Evolutionary conservation across 805 yeast genomes (phyloP).

Genomic region (Candida chauliodis): DNA sequence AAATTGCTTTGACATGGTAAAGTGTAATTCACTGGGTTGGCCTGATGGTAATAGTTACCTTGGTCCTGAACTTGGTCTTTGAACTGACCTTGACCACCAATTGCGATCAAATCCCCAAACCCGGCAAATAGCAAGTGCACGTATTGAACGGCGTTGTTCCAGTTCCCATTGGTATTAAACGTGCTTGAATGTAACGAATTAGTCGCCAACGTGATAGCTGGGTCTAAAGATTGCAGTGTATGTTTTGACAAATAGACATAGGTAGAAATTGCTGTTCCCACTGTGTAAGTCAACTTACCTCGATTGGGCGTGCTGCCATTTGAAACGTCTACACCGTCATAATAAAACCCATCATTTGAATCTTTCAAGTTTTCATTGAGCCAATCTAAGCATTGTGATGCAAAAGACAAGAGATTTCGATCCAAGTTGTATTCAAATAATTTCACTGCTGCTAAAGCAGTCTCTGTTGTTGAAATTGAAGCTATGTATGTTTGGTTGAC

Average conservation of each 20-base stretch:
- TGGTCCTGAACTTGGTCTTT: slow-evolving; percentile 10
- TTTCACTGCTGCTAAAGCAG: slow-evolving; percentile 24
- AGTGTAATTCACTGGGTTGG: neutral
- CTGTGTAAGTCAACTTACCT: slow-evolving; percentile 29
- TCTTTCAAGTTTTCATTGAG: slow-evolving; percentile 13
- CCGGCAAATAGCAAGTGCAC: slow-evolving; percentile 25
- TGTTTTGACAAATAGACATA: slow-evolving; percentile 18
- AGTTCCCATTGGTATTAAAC: slow-evolving; percentile 17
- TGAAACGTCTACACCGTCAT: slow-evolving; percentile 17
- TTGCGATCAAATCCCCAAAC: slow-evolving; percentile 19
- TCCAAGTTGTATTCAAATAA: slow-evolving; percentile 17
- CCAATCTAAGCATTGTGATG: slow-evolving; percentile 14
- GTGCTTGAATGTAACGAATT: slow-evolving; percentile 15
- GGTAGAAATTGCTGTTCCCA: slow-evolving; percentile 23
- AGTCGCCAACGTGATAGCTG: slow-evolving; percentile 19
- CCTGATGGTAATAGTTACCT: slow-evolving; percentile 5
- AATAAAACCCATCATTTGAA: slow-evolving; percentile 19
- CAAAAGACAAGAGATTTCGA: slow-evolving; percentile 13
- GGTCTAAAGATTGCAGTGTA: slow-evolving; percentile 10
- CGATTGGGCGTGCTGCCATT: slow-evolving; percentile 16
- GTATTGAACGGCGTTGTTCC: slow-evolving; percentile 24
- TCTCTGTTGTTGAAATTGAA: slow-evolving; percentile 27
- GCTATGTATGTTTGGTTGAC: slow-evolving; percentile 21
- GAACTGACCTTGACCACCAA: slow-evolving; percentile 8
- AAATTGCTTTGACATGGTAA: neutral